Base-by-base conservation (phyloP, 192 early-diverging fungal genomes). In the Coemansia sp. region DNA sequence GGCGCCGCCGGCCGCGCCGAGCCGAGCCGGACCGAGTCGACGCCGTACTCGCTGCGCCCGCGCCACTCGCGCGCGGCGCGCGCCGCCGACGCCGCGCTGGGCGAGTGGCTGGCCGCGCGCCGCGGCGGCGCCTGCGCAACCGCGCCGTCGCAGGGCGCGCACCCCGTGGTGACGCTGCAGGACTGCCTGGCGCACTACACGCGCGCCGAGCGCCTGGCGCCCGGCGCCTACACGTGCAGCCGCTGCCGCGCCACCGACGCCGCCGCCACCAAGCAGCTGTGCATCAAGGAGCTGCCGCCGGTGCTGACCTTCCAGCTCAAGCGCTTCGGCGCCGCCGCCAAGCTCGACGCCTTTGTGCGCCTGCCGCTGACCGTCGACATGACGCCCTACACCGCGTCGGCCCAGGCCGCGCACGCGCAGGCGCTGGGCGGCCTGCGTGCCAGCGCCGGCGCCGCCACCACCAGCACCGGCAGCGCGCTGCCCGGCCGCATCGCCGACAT, bases 221-320 rank as follows among this genome's bases (percentile, higher is more conserved):
- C 67, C 3, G 83, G 83, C 34, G 73, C 79, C 7, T 91, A 89
- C 57, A 74, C 69, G 41, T 93, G 93, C 65, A 70, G 75, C 28
- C 78, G 82, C 25, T 93, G 91, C 59, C 76, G 83, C 6, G 62
- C 73, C 14, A 71, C 67, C 17, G 59, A 64, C 17, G 66, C 83
- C 55, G 91, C 91, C 1, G 91, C 91, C 1, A 85, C 84, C 22
- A 98, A 98, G 78, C 92, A 92, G 58, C 75, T 98, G 12, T 89
- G 90, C 1, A 58, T 97, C 14, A 91, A 92, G 45, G 69, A 80
- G 45, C 69, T 95, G 29, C 93, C 95, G 6, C 90, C 92, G 1
- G 89, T 96, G 3, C 75, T 97, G 45, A 83, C 89, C 28, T 88
- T 97, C 41, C 94, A 97, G 62, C 74, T 97, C 9, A 97, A 97